Conservation (phyloP, 2,329 filamentous ascomycete species). For the Trichoderma sp. region DNA sequence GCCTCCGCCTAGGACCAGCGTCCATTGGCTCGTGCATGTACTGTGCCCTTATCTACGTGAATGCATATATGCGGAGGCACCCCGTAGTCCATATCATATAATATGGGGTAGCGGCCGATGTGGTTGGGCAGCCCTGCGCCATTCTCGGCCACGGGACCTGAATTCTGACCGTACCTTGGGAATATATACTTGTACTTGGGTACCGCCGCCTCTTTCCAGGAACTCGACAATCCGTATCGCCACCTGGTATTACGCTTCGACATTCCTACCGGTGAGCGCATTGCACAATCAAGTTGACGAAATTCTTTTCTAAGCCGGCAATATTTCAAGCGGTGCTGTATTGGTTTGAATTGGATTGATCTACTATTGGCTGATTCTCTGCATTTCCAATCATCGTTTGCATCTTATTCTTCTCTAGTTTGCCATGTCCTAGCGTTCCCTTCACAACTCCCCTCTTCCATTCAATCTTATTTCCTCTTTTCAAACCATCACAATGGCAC, state of each 20-base stretch:
- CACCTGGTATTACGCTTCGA: background rate
- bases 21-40: background rate
- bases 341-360: background rate
- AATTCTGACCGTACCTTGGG: background rate
- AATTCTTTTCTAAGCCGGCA: background rate
- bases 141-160: background rate
- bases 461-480: background rate
- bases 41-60: conserved; percentile 13
- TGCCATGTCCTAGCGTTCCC: background rate
- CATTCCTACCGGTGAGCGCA: background rate
- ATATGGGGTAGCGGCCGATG: background rate
- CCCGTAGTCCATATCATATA: background rate
- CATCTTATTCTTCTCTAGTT: background rate
- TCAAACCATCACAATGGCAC: conserved; percentile 52
- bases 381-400: background rate
- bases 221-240: conserved; percentile 21
- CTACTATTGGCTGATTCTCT: background rate
- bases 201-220: conserved; percentile 5
- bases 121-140: conserved; percentile 14
- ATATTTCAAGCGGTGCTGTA: background rate
- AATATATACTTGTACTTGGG: conserved; percentile 1
- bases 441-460: background rate
- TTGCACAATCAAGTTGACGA: background rate
- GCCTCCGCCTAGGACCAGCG: background rate
- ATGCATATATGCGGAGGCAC: background rate